Base-by-base conservation (phyloP, 2,329 filamentous ascomycete genomes). In the Ceratocystis lukuohia region DNA sequence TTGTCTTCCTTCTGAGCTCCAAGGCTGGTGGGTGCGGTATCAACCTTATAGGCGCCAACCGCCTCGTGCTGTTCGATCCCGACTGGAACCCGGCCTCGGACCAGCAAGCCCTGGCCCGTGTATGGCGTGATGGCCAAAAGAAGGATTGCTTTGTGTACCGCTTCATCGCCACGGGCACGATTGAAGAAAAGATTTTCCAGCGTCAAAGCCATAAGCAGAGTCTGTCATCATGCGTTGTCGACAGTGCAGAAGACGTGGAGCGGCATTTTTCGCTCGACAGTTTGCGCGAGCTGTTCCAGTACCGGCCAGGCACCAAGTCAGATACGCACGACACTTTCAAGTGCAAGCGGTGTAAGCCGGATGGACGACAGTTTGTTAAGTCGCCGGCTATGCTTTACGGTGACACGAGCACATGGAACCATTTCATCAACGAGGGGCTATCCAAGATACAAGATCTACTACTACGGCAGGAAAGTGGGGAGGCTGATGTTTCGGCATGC, bases 111-210 rank as follows among this genome's bases (percentile, higher is more conserved):
- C 82, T 99, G 37, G 94, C 94, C 45, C 89, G 94, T 79, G 94
- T 99, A 22, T 99, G 94, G 94, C 89, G 94, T 80, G 94, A 99
- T 72, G 94, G 94, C 0, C 94, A 99, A 76, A 97, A 95, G 81
- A 99, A 99, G 74, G 94, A 99, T 73, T 99, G 94, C 73, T 99
- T 99, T 72, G 94, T 99, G 17, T 99, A 99, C 75, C 89, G 94
- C n/a, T 99, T 99, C 77, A 99, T 99, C 72, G 89, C 92, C 0
- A 97, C 95, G 0, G 94, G 94, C 3, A 96, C 92, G 0, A 99
- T 99, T 69, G 94, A 99, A 74, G 94, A 99, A 76, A 99, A 99
- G 78, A 96, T 99, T 71, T 99, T 99, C 78, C 94, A 99, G 76
- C 88, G 95, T 8, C 94, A 99, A 74, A 96, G 90, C 0, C 95